phyloP scores from a whole-genome alignment of 2,329 filamentous ascomycete genomes.

The Fusarium camptoceras region DNA sequence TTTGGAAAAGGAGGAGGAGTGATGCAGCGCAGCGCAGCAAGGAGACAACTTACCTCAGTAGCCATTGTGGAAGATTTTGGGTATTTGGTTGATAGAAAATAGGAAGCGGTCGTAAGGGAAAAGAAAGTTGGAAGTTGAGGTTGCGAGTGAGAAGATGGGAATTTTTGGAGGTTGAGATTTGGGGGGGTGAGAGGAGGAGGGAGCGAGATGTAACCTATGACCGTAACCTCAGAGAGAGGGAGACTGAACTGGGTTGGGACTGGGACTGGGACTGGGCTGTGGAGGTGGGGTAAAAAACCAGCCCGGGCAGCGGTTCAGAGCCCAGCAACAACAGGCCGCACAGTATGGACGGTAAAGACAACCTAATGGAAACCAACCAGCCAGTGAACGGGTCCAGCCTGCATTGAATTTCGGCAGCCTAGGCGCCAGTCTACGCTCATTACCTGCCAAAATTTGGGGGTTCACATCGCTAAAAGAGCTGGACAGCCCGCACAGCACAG shows the following conservation, averaged over 20 bases:
- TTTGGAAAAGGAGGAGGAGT: constrained; percentile 6
- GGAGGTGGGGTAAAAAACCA: constrained; percentile 43
- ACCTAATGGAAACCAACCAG: neutral
- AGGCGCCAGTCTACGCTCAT: neutral
- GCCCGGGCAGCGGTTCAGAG: constrained; percentile 12
- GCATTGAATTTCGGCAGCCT: constrained; percentile 23
- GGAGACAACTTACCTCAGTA: constrained; percentile 50
- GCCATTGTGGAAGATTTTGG: constrained; percentile 48
- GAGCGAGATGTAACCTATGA: constrained; percentile 28
- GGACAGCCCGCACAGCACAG: neutral
- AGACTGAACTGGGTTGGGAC: constrained; percentile 27
- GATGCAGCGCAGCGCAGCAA: constrained; percentile 15
- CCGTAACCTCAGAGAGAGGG: constrained; percentile 23
- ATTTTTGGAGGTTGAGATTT: constrained; percentile 47
- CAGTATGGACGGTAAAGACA: neutral
- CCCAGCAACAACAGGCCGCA: constrained; percentile 32
- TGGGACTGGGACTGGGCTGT: constrained; percentile 26
- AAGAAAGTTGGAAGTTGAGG: constrained; percentile 32
- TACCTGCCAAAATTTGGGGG: neutral
- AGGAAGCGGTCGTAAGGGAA: constrained; percentile 38
- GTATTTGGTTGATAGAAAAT: constrained; percentile 38
- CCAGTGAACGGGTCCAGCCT: neutral
- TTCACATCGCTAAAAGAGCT: constrained; percentile 2
- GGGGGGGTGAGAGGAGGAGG: constrained; percentile 44
- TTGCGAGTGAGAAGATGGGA: constrained; percentile 40